phyloP scores from a whole-genome alignment of 2,329 filamentous ascomycete species.

The Aphanoascus verrucosus region DNA sequence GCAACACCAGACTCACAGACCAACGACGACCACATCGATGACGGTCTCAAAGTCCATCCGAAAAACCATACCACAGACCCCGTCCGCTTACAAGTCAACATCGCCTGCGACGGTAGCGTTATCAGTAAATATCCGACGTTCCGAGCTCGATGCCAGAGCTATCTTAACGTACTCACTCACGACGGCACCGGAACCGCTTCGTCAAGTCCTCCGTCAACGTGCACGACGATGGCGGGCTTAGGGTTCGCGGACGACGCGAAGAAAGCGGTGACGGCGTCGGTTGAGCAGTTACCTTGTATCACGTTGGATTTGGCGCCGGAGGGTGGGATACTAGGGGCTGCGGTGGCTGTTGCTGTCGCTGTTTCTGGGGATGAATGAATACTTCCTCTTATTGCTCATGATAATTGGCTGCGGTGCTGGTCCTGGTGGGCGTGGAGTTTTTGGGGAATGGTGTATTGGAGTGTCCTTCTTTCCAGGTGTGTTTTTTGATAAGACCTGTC shows the following conservation, averaged over 20 bases:
- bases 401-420: neutral
- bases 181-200: conserved; percentile 19
- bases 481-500: no score
- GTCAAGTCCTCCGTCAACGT: neutral
- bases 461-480: no score
- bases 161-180: conserved; percentile 33
- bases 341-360: conserved; percentile 38
- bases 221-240: neutral
- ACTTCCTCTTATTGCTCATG: neutral
- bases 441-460: no score
- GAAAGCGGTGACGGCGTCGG: conserved; percentile 1
- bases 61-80: conserved; percentile 12
- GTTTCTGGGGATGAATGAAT: conserved; percentile 8
- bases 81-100: conserved; percentile 27
- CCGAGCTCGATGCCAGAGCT: conserved; percentile 34
- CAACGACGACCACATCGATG: conserved; percentile 13
- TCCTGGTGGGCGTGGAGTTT: neutral
- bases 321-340: conserved; percentile 38
- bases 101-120: conserved; percentile 44
- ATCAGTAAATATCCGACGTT: conserved; percentile 44
- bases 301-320: conserved; percentile 35
- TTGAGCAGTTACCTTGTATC: conserved; percentile 23
- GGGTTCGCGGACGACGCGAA: neutral
- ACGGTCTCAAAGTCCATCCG: conserved; percentile 15
- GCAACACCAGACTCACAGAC: conserved; percentile 18